Evolutionary conservation across 2,329 filamentous ascomycete species (phyloP).

Genomic region (Aspergillus sp.): DNA sequence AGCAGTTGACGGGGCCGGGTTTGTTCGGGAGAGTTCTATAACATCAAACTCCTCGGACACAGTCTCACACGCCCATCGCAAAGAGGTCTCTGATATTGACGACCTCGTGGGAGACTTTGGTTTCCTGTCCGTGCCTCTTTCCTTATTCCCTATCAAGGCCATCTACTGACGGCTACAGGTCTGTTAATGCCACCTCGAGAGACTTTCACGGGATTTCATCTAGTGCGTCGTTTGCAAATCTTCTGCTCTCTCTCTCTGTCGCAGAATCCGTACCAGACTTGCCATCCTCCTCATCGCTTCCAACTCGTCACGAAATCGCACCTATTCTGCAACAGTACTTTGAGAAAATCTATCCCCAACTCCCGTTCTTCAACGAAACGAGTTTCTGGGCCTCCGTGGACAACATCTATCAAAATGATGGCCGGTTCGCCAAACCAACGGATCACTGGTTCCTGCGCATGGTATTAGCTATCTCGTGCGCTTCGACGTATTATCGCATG

Average conservation of each 20-base stretch:
- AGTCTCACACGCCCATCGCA: conserved; percentile 45
- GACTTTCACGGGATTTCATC: conserved; percentile 88
- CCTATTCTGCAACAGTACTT: conserved; percentile 80
- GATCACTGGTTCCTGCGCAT: conserved; percentile 88
- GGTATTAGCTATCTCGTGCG: conserved; percentile 80
- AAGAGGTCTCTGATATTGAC: conserved; percentile 84
- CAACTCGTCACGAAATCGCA: conserved; percentile 66
- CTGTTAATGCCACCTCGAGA: conserved; percentile 89
- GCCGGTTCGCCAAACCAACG: conserved; percentile 59
- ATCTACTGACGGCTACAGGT: conserved; percentile 49
- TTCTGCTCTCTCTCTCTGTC: conserved; percentile 79
- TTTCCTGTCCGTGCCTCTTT: conserved; percentile 63
- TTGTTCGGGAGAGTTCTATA: conserved; percentile 35
- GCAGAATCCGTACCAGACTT: conserved; percentile 67
- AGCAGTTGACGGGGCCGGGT: conserved; percentile 24
- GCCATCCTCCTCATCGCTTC: conserved; percentile 58
- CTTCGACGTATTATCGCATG: conserved; percentile 66
- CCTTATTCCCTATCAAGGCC: conserved; percentile 3
- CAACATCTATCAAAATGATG: conserved; percentile 72
- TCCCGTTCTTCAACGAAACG: conserved; percentile 81
- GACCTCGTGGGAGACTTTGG: conserved; percentile 92
- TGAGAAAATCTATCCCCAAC: conserved; percentile 73
- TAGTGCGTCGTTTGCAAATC: conserved; percentile 87
- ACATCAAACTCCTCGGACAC: conserved; percentile 31
- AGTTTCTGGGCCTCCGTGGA: conserved; percentile 75